These are phyloP conservation scores for Lipomyces spencermartinsiae DNA, from an alignment of 805 yeast species.

Conservation along the genomic window DNA sequence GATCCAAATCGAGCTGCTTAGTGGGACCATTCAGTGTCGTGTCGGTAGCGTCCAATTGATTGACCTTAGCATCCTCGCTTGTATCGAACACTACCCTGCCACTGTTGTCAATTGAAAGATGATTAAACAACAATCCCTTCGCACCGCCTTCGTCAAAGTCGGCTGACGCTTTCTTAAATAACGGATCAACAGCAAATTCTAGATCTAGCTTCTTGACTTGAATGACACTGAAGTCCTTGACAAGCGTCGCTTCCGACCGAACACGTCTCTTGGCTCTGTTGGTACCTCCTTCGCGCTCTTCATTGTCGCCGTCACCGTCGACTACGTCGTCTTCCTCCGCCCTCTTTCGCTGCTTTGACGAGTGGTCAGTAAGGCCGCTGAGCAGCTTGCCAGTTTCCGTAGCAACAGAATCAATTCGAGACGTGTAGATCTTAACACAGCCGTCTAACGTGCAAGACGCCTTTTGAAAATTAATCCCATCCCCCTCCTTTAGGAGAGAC, in stretches of 20 bases:
- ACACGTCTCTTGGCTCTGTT: conserved; percentile 34
- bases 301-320: conserved; percentile 39
- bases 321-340: conserved; percentile 29
- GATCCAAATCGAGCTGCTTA: conserved; percentile 40
- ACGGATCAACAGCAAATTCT: conserved; percentile 51
- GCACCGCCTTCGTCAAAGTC: conserved; percentile 55
- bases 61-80: conserved; percentile 51
- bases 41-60: conserved; percentile 40
- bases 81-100: conserved; percentile 75
- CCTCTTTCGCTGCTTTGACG: conserved; percentile 36
- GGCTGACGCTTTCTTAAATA: conserved; percentile 52
- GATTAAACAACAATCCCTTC: conserved; percentile 54
- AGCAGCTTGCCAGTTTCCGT: conserved; percentile 85
- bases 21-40: conserved; percentile 10
- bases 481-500: conserved; percentile 74
- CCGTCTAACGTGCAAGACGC: conserved; percentile 94
- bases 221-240: conserved; percentile 43
- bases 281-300: conserved; percentile 33
- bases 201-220: conserved; percentile 47
- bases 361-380: conserved; percentile 66
- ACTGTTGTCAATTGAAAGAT: conserved; percentile 54
- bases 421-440: conserved; percentile 89
- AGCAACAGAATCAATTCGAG: conserved; percentile 90
- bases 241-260: conserved; percentile 45
- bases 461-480: conserved; percentile 82